These are phyloP conservation scores for Alternaria gansuensis DNA, from an alignment of 2,329 filamentous ascomycete genomes.

Conservation along the genomic window DNA sequence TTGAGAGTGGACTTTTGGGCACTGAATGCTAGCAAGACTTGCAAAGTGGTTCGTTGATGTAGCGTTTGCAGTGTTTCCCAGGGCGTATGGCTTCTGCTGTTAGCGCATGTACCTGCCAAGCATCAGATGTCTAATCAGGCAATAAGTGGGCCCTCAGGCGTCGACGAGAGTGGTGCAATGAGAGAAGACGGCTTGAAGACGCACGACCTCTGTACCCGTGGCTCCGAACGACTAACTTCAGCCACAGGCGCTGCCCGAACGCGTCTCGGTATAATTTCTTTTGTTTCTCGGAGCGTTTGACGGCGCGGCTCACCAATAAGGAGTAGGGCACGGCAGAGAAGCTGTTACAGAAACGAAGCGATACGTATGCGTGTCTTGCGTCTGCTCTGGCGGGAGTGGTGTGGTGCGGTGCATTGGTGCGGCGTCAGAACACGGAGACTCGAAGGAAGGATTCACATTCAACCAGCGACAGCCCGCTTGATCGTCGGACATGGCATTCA, in stretches of 20 bases:
- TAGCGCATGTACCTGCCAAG: neutral
- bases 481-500: neutral
- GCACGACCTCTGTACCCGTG: neutral
- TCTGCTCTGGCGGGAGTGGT: slow-evolving; percentile 8
- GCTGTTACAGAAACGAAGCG: slow-evolving; percentile 20
- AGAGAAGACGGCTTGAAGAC: slow-evolving; percentile 12
- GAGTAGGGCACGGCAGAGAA: neutral
- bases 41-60: neutral
- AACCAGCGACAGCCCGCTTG: neutral
- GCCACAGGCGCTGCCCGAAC: slow-evolving; percentile 14
- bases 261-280: slow-evolving; percentile 18
- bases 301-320: slow-evolving; percentile 12
- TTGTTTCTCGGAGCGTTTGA: slow-evolving; percentile 24
- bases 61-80: neutral
- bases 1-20: neutral
- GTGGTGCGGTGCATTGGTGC: neutral
- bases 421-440: neutral
- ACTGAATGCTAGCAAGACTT: neutral
- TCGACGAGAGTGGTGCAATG: slow-evolving; percentile 14
- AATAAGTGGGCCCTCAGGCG: slow-evolving; percentile 9
- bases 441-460: slow-evolving; percentile 8
- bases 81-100: neutral
- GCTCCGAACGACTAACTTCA: slow-evolving; percentile 1
- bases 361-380: slow-evolving; percentile 12
- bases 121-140: slow-evolving; percentile 5